Base-by-base conservation (phyloP, 768 basidiomycete genomes). In the Coprinopsis sp. region DNA sequence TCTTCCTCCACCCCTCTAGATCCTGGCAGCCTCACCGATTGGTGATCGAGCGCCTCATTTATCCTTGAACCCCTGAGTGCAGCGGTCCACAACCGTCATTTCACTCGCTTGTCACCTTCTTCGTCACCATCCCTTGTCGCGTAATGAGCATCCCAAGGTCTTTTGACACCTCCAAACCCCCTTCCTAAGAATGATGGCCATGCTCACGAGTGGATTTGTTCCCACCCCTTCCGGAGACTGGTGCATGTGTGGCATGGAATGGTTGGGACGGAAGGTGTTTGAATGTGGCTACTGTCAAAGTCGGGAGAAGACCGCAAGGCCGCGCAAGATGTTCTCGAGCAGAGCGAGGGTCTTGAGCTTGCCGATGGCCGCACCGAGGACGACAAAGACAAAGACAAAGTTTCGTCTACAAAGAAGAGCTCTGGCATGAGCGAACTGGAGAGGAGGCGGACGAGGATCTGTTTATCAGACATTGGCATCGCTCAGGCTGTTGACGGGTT, bases 241-340 rank as follows among this genome's bases (percentile, higher is more conserved):
- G 92, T 89, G 87, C 57, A 61, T 97, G 54, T 77, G 96, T 25
- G 96, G 96, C 1, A 91, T 94, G 84, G 93, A 93, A 55, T 99
- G 96, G 96, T 84, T 91, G 3, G 87, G 90, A 5, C 75, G 91
- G 49, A 80, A 81, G 51, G 83, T 97, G 13, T 98, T 87, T 60
- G 92, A 95, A 62, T 80, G 90, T 31, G 95, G 94, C 0, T 98
- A 85, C 62, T 99, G 96, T n/a, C n/a, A 95, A 89, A 86, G 59
- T 71, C 72, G n/a, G 78, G 77, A 25, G 85, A 84, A 42, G 82
- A 83, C 47, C 72, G 76, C 31, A 64, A 64, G 51, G 66, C 69
- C 0, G 95, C 97, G 70, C 73, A 89, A 45, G 92, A 93, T 56
- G 83, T 93, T 1, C 71, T 95, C 38, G 76, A 86, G 43, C 66